Conservation (phyloP, 2,329 filamentous ascomycete species). For the Sporothrix pallida region DNA sequence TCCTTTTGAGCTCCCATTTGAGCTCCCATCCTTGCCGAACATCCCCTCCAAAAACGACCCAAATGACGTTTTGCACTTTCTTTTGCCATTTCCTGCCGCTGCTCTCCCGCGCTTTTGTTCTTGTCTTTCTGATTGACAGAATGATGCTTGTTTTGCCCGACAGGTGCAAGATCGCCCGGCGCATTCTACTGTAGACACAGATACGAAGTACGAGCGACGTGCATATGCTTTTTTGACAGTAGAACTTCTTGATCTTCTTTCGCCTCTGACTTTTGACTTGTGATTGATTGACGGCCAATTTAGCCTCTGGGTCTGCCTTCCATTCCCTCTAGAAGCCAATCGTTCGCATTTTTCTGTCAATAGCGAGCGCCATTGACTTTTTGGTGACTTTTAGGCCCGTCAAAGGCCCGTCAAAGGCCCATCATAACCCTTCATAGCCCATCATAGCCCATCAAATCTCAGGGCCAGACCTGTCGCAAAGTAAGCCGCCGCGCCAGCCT, state of each 20-base stretch:
- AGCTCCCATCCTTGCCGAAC: slow-evolving; percentile 23
- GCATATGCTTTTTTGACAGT: no score
- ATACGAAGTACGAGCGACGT: no score
- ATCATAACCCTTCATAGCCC: no score
- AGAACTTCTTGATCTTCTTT: no score
- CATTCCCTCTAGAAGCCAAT: neutral
- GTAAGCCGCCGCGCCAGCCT: slow-evolving; percentile 30
- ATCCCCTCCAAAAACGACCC: neutral
- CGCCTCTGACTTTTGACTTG: no score
- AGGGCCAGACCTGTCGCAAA: neutral
- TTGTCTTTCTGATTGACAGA: neutral
- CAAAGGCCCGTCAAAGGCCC: no score
- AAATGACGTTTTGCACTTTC: slow-evolving; percentile 15
- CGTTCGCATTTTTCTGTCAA: neutral
- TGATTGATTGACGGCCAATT: neutral
- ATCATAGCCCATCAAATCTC: neutral
- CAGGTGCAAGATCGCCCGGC: no score
- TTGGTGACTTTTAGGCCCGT: no score
- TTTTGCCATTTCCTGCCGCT: neutral
- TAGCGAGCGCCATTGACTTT: no score
- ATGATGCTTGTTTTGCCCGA: neutral
- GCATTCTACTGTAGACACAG: no score
- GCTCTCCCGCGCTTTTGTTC: no score
- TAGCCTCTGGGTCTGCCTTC: neutral
- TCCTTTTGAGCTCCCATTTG: slow-evolving; percentile 11